Percentiles rank a stretch among this genome's conserved stretches.
phyloP scores from a whole-genome alignment of 768 basidiomycete species.

The Amanita molliuscula region DNA sequence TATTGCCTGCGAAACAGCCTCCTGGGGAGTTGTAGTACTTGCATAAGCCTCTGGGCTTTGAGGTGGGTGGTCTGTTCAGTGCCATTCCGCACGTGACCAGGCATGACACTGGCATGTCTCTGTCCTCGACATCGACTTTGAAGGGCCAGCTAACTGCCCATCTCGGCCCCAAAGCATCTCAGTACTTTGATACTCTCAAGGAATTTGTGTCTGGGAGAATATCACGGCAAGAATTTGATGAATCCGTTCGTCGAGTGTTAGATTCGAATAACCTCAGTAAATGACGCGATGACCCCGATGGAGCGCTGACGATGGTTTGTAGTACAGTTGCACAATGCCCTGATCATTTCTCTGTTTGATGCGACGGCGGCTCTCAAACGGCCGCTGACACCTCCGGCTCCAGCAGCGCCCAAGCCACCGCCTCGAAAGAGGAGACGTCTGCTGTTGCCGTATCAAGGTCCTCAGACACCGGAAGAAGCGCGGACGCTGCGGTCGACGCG shows the following conservation, averaged over 20 bases:
- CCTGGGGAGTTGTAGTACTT: conserved; percentile 50
- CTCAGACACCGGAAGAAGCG: conserved; percentile 39
- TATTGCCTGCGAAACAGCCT: conserved; percentile 60
- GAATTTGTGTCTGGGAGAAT: conserved; percentile 57
- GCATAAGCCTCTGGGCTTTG: conserved; percentile 64
- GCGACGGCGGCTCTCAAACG: conserved; percentile 61
- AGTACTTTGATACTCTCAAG: conserved; percentile 56
- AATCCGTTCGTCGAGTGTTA: conserved; percentile 49
- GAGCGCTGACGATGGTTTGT: conserved; percentile 5
- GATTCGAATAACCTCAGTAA: conserved; percentile 43
- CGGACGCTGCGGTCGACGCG: conserved; percentile 49
- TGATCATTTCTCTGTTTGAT: conserved; percentile 77
- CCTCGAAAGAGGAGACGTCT: conserved; percentile 62
- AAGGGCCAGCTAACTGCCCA: conserved; percentile 55
- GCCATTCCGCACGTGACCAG: conserved; percentile 2
- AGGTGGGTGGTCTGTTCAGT: conserved; percentile 45
- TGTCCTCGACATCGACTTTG: conserved; percentile 65
- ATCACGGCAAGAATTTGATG: conserved; percentile 72
- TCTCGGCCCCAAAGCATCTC: conserved; percentile 47
- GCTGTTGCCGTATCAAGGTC: conserved; percentile 65
- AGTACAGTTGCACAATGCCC: conserved; percentile 78
- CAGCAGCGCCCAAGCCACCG: conserved; percentile 48
- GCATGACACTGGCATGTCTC: conserved; percentile 42
- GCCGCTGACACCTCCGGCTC: conserved; percentile 55
- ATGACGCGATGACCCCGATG: conserved; percentile 2